These are phyloP conservation scores for Wickerhamiella shivajii DNA, from an alignment of 805 yeast species.

Conservation along the genomic window DNA sequence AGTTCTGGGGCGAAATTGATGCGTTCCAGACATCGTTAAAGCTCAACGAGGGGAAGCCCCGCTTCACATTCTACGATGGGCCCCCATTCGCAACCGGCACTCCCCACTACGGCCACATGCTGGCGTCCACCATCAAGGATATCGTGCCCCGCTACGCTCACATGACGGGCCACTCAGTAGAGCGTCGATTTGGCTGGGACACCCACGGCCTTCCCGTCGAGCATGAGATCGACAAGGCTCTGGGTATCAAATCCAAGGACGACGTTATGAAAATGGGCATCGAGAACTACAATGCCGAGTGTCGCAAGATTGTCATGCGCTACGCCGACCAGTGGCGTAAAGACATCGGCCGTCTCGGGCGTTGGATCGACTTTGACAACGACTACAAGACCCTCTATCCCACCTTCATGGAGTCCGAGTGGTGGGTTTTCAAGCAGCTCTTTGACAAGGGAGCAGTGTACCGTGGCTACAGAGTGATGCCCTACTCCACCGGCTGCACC, in stretches of 20 bases:
- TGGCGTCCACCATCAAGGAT: constrained; percentile 94
- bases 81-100: constrained; percentile 99
- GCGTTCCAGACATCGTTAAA: constrained; percentile 86
- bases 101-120: constrained; percentile 95
- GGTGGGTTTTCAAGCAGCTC: constrained; percentile 96
- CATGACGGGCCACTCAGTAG: constrained; percentile 93
- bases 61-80: constrained; percentile 91
- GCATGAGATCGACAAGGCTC: constrained; percentile 95
- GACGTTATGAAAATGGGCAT: constrained; percentile 93
- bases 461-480: constrained; percentile 96
- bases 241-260: constrained; percentile 82
- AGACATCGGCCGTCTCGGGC: constrained; percentile 86
- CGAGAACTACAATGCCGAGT: constrained; percentile 84
- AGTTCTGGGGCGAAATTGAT: constrained; percentile 76
- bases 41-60: constrained; percentile 70
- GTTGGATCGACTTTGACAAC: constrained; percentile 99
- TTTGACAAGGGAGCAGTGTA: constrained; percentile 78
- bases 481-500: constrained; percentile 93
- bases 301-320: constrained; percentile 94
- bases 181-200: constrained; percentile 98
- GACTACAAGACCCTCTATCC: constrained; percentile 96
- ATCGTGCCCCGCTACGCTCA: constrained; percentile 95
- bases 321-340: constrained; percentile 91
- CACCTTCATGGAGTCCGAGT: constrained; percentile 90
- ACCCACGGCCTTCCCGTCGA: constrained; percentile 98